phyloP scores from a whole-genome alignment of 208 protist genomes.

The Leishmania lainsoni region DNA sequence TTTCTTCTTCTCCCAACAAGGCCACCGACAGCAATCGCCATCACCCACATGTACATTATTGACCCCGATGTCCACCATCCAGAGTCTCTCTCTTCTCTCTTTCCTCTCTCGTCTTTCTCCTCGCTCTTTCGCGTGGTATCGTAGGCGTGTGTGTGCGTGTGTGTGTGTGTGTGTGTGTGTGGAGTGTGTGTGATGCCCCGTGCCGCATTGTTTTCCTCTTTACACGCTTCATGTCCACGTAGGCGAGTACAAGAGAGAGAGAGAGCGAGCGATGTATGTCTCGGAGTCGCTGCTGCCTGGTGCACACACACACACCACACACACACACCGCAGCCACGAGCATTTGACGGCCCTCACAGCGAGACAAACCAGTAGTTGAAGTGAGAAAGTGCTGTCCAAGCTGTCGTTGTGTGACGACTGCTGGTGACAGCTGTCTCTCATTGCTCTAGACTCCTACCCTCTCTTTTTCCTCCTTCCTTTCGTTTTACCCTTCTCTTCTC shows the following conservation, averaged over 20 bases:
- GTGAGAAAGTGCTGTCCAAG: background rate
- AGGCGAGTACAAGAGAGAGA: background rate
- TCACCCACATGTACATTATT: background rate
- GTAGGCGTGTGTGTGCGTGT: background rate
- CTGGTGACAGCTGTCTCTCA: background rate
- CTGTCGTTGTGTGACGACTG: background rate
- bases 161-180: constrained; percentile 1
- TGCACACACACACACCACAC: background rate
- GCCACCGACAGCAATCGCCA: too few species aligned
- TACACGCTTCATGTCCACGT: background rate
- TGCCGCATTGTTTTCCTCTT: background rate
- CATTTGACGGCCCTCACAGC: background rate
- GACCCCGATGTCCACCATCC: background rate
- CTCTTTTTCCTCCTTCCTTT: background rate
- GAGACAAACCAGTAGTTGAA: background rate
- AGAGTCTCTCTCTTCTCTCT: background rate
- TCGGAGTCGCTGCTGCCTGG: background rate
- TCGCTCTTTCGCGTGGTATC: background rate
- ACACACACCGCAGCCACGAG: too few species aligned
- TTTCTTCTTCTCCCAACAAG: background rate
- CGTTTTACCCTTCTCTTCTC: background rate
- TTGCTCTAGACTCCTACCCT: background rate
- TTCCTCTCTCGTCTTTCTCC: background rate
- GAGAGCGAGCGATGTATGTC: background rate
- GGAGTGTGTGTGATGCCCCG: background rate